Base-by-base conservation (phyloP, 352 stramenopile species). In the Globisporangium takayamanum region DNA sequence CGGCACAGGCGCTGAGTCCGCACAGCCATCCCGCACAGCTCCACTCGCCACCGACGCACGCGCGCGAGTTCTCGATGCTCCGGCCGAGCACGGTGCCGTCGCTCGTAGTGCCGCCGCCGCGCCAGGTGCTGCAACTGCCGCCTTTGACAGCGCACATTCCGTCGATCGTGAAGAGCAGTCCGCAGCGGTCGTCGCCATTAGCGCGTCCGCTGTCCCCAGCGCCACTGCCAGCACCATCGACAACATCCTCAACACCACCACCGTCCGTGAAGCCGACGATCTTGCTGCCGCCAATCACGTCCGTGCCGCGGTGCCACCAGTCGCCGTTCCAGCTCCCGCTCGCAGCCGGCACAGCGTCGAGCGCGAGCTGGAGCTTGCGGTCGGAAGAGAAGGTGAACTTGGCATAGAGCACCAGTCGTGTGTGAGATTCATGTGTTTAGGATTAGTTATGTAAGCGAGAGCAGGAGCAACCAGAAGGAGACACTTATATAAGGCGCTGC, bases 261-360 rank as follows among this genome's bases (percentile, higher is more conserved):
- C 20, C 41, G 14, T 47, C 41, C 8, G 15, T 47, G 15, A 53
- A 60, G 41, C 57, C 57, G 39, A 63, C 57, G 41, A 63, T 63
- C 30, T 49, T 63, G 41, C 28, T 63, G 39, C 57, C 57, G 50
- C 57, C 57, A 20, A 51, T 63, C 50, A 63, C 57, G 18, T 57
- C 57, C 0, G 57, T 53, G 57, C 49, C 57, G 57, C 57, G 57
- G 15, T 60, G 55, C 16, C n/a, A 44, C 12, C 45, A 41, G 33
- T 51, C 53, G 42, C 15, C 36, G 20, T 57, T 53, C 30, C 39
- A 42, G n/a, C 33, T 53, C 47, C 54, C 37, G n/a, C 44, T 33
- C 41, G n/a, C 44, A 15, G 37, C 10, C 48, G 26, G 11, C 39
- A n/a, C 48, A 1, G 47, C 48, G 11, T 42, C 51, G 47, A 26